These are phyloP conservation scores for Penicilliopsis zonata DNA, from an alignment of 495 filamentous ascomycete genomes.

Conservation along the genomic window DNA sequence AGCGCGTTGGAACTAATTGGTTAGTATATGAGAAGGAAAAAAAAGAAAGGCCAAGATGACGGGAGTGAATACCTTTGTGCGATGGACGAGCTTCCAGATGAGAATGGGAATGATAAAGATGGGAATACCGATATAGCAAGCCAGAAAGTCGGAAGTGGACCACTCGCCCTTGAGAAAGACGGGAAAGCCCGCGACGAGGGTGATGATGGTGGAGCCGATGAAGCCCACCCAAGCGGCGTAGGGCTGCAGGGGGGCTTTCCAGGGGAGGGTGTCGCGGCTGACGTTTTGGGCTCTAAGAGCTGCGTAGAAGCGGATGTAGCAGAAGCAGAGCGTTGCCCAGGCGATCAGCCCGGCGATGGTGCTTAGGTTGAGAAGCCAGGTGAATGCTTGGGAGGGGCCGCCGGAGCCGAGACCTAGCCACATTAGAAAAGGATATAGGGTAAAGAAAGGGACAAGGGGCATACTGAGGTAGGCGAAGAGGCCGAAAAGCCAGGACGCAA, in stretches of 20 bases:
- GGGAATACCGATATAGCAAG: slow-evolving; percentile 34
- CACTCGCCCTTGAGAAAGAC: too few relatives aligned
- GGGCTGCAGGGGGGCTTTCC: slow-evolving; percentile 40
- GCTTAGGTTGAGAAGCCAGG: slow-evolving; percentile 41
- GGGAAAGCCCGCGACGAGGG: slow-evolving; percentile 14
- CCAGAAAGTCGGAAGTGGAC: slow-evolving; percentile 30
- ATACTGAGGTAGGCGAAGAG: slow-evolving; percentile 17
- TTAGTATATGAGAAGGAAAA: too few relatives aligned
- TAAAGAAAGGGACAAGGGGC: slow-evolving; percentile 18
- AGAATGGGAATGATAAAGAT: slow-evolving; percentile 39
- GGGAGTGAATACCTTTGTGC: too few relatives aligned
- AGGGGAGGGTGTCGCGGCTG: slow-evolving; percentile 36
- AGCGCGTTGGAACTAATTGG: too few relatives aligned
- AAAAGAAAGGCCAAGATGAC: too few relatives aligned
- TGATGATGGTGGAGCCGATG: slow-evolving; percentile 30
- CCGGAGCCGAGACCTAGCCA: too few relatives aligned
- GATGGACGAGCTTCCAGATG: slow-evolving; percentile 43
- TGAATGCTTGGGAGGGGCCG: slow-evolving; percentile 24
- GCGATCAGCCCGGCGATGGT: slow-evolving; percentile 39
- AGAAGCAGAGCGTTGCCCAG: slow-evolving; percentile 40
- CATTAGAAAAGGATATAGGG: too few relatives aligned
- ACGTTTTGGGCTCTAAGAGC: slow-evolving; percentile 41
- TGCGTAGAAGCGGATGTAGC: slow-evolving; percentile 41
- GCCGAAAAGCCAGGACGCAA: too few relatives aligned
- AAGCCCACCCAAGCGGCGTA: slow-evolving; percentile 40